phyloP scores from a whole-genome alignment of 805 yeast genomes.

The baker's yeast (Saccharomyces cerevisiae) region DNA sequence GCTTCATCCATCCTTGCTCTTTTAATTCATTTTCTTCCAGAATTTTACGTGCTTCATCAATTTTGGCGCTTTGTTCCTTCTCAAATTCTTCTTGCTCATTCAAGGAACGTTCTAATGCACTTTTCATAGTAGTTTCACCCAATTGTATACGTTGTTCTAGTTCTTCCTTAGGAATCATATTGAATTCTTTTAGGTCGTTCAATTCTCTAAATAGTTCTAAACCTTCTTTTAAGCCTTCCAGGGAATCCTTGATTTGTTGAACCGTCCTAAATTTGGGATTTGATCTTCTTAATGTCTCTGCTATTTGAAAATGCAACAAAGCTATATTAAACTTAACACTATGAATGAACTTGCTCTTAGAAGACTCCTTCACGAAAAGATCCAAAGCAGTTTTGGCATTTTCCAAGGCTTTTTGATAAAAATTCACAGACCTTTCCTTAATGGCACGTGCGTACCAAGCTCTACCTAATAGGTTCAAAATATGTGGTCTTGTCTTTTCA shows the following conservation, averaged over 20 bases:
- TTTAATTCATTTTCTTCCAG: slow-evolving; percentile 50
- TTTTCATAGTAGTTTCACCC: slow-evolving; percentile 68
- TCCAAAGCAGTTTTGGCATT: slow-evolving; percentile 51
- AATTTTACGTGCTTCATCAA: slow-evolving; percentile 63
- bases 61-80: slow-evolving; percentile 44
- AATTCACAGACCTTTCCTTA: slow-evolving; percentile 55
- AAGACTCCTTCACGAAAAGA: slow-evolving; percentile 11
- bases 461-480: slow-evolving; percentile 68
- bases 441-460: slow-evolving; percentile 81
- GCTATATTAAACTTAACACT: slow-evolving; percentile 72
- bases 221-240: slow-evolving; percentile 53
- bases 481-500: slow-evolving; percentile 53
- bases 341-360: slow-evolving; percentile 30
- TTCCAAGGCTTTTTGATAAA: slow-evolving; percentile 52
- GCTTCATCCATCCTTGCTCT: slow-evolving; percentile 39
- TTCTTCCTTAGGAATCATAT: slow-evolving; percentile 76
- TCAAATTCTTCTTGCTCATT: slow-evolving; percentile 69
- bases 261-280: slow-evolving; percentile 51
- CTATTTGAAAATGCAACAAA: slow-evolving; percentile 75
- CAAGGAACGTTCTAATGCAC: slow-evolving; percentile 60
- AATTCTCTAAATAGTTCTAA: slow-evolving; percentile 51
- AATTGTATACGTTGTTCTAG: slow-evolving; percentile 78
- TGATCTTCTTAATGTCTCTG: slow-evolving; percentile 66
- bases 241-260: slow-evolving; percentile 50
- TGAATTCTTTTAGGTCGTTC: slow-evolving; percentile 38